phyloP scores from a whole-genome alignment of 2,329 filamentous ascomycete species.

The Exserohilum rostratum region DNA sequence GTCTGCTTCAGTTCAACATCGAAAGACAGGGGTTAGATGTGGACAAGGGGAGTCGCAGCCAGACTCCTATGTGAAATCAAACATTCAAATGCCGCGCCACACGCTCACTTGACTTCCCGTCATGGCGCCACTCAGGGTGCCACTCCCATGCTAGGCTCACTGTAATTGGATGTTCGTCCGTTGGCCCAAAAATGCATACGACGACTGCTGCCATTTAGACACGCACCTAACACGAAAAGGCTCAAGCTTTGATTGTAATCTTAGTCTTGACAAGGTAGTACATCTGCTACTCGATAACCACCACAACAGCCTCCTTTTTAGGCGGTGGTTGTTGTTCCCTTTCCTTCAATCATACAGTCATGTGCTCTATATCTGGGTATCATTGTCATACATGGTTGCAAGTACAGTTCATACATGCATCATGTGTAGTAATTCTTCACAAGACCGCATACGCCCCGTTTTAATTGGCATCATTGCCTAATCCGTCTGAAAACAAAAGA shows the following conservation, averaged over 20 bases:
- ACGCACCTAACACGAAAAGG: neutral
- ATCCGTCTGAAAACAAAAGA: neutral
- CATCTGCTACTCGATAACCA: neutral
- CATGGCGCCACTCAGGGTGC: too few species aligned
- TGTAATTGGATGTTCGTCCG: too few species aligned
- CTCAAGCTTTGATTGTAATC: neutral
- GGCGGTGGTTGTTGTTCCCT: conserved; percentile 8
- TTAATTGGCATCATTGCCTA: neutral
- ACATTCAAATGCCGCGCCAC: too few species aligned
- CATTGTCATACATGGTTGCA: neutral
- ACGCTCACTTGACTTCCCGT: too few species aligned
- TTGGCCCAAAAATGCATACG: too few species aligned
- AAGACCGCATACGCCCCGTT: neutral
- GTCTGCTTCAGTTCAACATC: too few species aligned
- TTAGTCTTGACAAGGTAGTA: neutral
- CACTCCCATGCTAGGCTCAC: too few species aligned
- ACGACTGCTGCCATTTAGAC: too few species aligned
- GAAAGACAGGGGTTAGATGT: too few species aligned
- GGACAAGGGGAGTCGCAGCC: too few species aligned
- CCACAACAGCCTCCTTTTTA: neutral
- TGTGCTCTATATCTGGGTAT: neutral
- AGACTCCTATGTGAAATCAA: too few species aligned
- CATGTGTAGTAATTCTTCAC: neutral
- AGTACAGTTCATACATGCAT: neutral
- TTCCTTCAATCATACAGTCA: conserved; percentile 5